Percentiles rank a stretch among this genome's conserved stretches.
Conservation (phyloP, 163 green algal genomes). For the Trebouxiophyceae sp. region DNA sequence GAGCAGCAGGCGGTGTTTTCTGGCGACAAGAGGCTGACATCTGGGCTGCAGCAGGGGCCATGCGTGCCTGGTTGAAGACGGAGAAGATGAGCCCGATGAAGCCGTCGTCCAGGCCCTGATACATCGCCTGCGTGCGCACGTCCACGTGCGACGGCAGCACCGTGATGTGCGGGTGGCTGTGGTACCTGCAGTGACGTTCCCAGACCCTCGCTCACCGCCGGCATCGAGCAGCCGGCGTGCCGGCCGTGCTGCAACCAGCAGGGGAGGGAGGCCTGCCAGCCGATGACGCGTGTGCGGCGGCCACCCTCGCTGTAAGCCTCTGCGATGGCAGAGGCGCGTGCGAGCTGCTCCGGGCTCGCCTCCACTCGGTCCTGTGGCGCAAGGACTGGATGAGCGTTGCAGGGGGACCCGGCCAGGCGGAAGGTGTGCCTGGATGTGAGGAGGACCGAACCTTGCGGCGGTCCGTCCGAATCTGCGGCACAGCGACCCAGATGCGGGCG, state of each 20-base stretch:
- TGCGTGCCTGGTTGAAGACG: conserved; percentile 48
- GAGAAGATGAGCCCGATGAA: conserved; percentile 77
- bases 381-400: neutral
- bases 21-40: neutral
- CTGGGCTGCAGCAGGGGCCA: neutral
- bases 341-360: conserved; percentile 71
- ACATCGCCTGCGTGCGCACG: conserved; percentile 67
- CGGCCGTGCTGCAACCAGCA: neutral
- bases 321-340: conserved; percentile 40
- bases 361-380: conserved; percentile 68
- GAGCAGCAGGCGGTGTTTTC: too few species aligned
- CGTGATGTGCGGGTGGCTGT: conserved; percentile 82
- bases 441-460: conserved; percentile 47
- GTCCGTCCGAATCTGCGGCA: conserved; percentile 74
- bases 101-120: conserved; percentile 63
- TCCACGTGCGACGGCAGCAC: conserved; percentile 78
- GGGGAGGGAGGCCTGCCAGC: conserved; percentile 28
- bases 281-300: conserved; percentile 51
- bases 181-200: conserved; percentile 54
- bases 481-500: conserved; percentile 52
- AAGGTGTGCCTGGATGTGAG: neutral
- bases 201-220: too few species aligned
- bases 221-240: too few species aligned
- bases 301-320: conserved; percentile 45
- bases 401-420: neutral